Base-by-base conservation (phyloP, 352 stramenopile species). In the Globisporangium uncinulatum region DNA sequence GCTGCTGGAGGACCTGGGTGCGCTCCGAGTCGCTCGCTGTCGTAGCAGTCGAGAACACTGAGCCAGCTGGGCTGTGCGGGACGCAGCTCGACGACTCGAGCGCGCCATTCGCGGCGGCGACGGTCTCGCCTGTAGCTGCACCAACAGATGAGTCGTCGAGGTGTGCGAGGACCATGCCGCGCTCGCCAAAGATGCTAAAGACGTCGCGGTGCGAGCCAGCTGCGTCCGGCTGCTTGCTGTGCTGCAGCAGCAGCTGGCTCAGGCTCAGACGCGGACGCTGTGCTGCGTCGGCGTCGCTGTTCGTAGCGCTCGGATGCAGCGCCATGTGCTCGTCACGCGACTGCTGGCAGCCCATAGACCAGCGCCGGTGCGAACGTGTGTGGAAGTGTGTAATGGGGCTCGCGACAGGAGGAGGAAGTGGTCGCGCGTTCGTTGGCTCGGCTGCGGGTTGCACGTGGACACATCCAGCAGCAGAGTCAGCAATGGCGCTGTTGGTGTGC, bases 181-280 rank as follows among this genome's bases (percentile, higher is more conserved):
- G 76, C 54, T 94, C 84, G 20, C 68, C 83, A 39, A 94, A 94
- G 53, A 94, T 91, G 71, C 78, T 92, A 54, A 94, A 92, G 43
- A 94, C 84, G 59, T 94, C 84, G 32, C 84, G 82, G 54, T 91
- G 79, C 39, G 69, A 69, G 55, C 63, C 59, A 56, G 67, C 76
- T 31, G 49, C 65, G 21, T 63, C 68, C 41, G 73, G 61, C 44
- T 82, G 76, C 56, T 83, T 86, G 47, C 71, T 69, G 41, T 85
- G 66, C 44, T 75, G 54, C 48, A 82, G 67, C 19, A 87, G 72
- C 32, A 87, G 72, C 14, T 82, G 56, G 59, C 67, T 86, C 17
- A 85, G 62, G n/a, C 77, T 84, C 29, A 73, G 66, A 2, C 73
- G 77, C 47, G 61, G 57, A 0, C 48, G 69, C 11, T 62, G 57